Conservation (phyloP, 2,329 filamentous ascomycete species). For the Aspergillus fumigatus region DNA sequence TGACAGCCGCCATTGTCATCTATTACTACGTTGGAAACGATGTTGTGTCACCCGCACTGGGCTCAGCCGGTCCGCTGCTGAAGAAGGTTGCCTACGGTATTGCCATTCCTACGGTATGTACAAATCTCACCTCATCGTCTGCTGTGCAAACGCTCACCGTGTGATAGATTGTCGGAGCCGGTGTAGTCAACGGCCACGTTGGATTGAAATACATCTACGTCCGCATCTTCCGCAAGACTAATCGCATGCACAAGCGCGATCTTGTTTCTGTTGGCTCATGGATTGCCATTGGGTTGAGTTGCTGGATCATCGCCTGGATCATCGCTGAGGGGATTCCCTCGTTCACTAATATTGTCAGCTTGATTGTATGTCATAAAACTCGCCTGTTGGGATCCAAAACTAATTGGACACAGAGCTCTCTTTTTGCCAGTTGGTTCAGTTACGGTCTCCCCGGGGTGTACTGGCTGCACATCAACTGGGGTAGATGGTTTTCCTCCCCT, state of each 20-base stretch:
- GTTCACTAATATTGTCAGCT: constrained; percentile 61
- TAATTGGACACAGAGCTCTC: constrained; percentile 37
- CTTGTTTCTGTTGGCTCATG: constrained; percentile 52
- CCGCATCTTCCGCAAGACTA: constrained; percentile 56
- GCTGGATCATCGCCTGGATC: constrained; percentile 61
- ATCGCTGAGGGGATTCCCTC: constrained; percentile 66
- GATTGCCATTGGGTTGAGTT: constrained; percentile 50
- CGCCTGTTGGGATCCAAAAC: not conserved
- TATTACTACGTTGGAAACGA: constrained; percentile 61
- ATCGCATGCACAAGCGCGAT: constrained; percentile 49
- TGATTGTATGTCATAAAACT: constrained; percentile 42
- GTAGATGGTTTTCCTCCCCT: constrained; percentile 36
- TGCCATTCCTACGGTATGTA: constrained; percentile 56
- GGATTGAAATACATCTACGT: constrained; percentile 63
- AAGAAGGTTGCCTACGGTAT: constrained; percentile 64
- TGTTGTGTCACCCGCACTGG: constrained; percentile 62
- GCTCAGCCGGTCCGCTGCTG: constrained; percentile 53
- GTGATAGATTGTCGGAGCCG: constrained; percentile 58
- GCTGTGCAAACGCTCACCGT: not conserved
- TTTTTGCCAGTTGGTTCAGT: constrained; percentile 64
- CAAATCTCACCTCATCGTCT: not conserved
- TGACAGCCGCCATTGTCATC: constrained; percentile 62
- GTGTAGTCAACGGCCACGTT: constrained; percentile 65
- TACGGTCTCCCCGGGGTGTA: constrained; percentile 44
- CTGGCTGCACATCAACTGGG: constrained; percentile 47